A percentile compares a stretch with the other conserved stretches of the same genome.
Conservation (phyloP, 805 yeast species). For the Metschnikowia kunwiensis region DNA sequence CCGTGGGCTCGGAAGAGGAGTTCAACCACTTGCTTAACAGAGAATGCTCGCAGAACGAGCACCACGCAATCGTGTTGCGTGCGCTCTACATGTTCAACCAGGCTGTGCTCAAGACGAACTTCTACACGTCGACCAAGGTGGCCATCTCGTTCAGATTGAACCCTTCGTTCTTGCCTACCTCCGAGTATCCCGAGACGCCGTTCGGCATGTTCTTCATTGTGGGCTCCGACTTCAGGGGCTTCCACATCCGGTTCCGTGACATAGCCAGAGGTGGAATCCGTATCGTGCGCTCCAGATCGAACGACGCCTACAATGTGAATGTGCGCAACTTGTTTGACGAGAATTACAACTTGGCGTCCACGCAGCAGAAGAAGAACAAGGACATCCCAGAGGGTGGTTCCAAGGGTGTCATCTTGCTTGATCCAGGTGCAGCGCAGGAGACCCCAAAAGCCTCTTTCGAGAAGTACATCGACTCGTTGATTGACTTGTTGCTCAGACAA, state of each 20-base stretch:
- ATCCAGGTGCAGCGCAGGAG: slow-evolving; percentile 71
- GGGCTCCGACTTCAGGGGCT: slow-evolving; percentile 95
- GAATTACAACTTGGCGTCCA: slow-evolving; percentile 90
- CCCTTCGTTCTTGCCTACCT: slow-evolving; percentile 76
- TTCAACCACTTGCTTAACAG: slow-evolving; percentile 65
- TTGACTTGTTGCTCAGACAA: slow-evolving; percentile 77
- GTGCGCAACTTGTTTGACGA: slow-evolving; percentile 91
- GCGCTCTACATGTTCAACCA: slow-evolving; percentile 84
- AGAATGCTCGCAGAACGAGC: slow-evolving; percentile 77
- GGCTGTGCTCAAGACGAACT: slow-evolving; percentile 87
- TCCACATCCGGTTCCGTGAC: slow-evolving; percentile 95
- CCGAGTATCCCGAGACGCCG: slow-evolving; percentile 90
- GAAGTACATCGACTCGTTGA: slow-evolving; percentile 87
- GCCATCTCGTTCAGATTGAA: slow-evolving; percentile 90
- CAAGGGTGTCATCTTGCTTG: slow-evolving; percentile 90
- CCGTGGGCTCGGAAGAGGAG: slow-evolving; percentile 71
- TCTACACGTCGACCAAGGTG: slow-evolving; percentile 89
- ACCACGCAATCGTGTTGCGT: slow-evolving; percentile 71
- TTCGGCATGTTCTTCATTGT: slow-evolving; percentile 94
- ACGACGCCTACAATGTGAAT: slow-evolving; percentile 81
- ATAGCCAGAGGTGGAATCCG: slow-evolving; percentile 98
- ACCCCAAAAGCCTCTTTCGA: slow-evolving; percentile 82
- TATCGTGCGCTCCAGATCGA: slow-evolving; percentile 82
- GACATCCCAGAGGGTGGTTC: slow-evolving; percentile 99
- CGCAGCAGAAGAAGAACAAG: slow-evolving; percentile 95